These are phyloP conservation scores for Plectranthus barbatus DNA, from an alignment of 257 asterid species.

Conservation along the genomic window DNA sequence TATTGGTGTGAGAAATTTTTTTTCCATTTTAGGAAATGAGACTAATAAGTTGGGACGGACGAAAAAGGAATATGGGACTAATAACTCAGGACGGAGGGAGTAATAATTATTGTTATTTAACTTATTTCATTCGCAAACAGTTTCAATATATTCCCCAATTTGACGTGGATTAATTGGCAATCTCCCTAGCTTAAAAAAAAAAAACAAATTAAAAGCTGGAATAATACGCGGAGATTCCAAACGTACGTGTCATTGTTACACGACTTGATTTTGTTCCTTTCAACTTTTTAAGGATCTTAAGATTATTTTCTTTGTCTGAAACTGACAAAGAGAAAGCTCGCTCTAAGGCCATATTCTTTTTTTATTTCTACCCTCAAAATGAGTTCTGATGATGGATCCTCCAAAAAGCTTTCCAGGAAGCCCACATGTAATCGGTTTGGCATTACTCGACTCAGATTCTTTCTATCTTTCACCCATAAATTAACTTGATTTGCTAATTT, in stretches of 20 bases:
- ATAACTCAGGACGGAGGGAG: no score
- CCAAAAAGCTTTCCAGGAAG: slow-evolving; percentile 28
- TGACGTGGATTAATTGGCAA: neutral
- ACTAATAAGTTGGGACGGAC: no score
- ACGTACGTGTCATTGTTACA: no score
- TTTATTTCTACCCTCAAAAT: neutral
- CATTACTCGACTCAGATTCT: no score
- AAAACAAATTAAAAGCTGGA: neutral
- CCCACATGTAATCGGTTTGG: slow-evolving; percentile 47
- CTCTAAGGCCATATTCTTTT: neutral
- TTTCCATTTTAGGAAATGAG: no score
- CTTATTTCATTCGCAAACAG: slow-evolving; percentile 5
- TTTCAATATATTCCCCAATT: neutral
- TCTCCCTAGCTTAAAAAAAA: no score
- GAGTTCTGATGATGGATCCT: slow-evolving; percentile 29
- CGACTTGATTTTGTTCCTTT: neutral
- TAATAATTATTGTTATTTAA: no score
- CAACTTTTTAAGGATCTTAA: neutral
- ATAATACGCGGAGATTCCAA: slow-evolving; percentile 6
- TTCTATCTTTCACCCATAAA: no score
- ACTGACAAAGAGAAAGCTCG: slow-evolving; percentile 7
- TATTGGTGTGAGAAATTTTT: no score
- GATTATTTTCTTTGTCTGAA: neutral
- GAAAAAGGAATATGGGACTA: no score
- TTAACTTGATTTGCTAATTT: neutral